Evolutionary conservation across 2,329 filamentous ascomycete species (phyloP), one percentile per base, ranked within the genome.

Genomic region (Cordyceps tenuipes): DNA sequence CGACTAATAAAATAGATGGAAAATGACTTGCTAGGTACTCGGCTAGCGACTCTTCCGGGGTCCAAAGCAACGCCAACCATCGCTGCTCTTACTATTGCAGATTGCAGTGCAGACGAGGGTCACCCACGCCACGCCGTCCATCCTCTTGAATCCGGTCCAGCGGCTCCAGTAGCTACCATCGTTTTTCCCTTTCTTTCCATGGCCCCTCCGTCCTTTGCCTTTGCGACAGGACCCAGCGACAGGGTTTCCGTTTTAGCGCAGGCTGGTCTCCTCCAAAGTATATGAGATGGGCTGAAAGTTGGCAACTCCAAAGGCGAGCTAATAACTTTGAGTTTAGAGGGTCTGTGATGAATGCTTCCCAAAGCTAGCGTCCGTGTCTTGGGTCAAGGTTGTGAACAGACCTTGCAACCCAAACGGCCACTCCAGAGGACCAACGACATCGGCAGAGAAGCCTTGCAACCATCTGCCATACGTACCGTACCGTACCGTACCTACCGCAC

Each of bases 271-370:
- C 57, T 53, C 49, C 15, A 7, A 29, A 41, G 52, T 47, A 17
- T 47, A 17, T 46, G 39, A 52, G 57, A 59, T 59, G 47, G 57
- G 48, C 57, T 59, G 26, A 53, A 53, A 26, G 36, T 53, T 39
- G 26, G 56, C 26, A n/a, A 36, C 5, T 44, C 56, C 39, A 58
- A 58, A 51, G 48, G 39, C 39, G 57, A 59, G 39, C 49, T 59
- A 59, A 23, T 2, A 23, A 23, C 23, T 48, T 39, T 19, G 34
- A 15, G 21, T 49, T 57, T 31, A 21, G 44, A 34, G 44, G 13
- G 34, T 12, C 39, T n/a, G 34, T 15, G 13, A 23, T 15, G 13
- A 23, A 31, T 31, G 34, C 21, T 31, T 19, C 34, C n/a, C 46
- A 19, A 48, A 31, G 31, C 54, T 8, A 41, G 8, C 19, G 15